phyloP scores from a whole-genome alignment of 495 filamentous ascomycete species.

The Neurospora sp. region DNA sequence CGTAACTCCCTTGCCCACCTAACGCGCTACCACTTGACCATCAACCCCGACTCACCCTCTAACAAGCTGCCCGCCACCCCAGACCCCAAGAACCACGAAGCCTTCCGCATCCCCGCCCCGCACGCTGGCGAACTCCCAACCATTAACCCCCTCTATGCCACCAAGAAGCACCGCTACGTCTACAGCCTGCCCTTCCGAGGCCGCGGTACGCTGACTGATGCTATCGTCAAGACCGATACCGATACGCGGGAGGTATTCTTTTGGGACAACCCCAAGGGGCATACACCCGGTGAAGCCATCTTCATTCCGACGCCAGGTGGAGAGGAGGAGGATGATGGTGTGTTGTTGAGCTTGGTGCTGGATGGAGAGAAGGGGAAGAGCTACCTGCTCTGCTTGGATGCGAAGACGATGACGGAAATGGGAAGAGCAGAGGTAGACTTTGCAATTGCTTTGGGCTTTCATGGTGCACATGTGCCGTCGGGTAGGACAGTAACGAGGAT shows the following conservation, averaged over 20 bases:
- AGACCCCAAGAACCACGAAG: conserved; percentile 5
- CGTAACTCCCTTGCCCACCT: conserved; percentile 26
- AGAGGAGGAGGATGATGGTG: conserved; percentile 57
- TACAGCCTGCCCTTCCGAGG: conserved; percentile 51
- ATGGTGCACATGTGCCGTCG: conserved; percentile 45
- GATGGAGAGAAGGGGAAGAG: conserved; percentile 53
- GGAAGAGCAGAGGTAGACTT: conserved; percentile 55
- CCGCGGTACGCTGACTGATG: conserved; percentile 52
- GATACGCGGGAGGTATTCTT: conserved; percentile 34
- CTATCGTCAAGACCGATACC: conserved; percentile 59
- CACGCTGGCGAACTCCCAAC: conserved; percentile 52
- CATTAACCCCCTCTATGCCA: conserved; percentile 51
- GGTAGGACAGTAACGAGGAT: not conserved
- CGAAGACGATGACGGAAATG: conserved; percentile 52
- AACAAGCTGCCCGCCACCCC: not conserved
- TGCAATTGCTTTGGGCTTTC: conserved; percentile 60
- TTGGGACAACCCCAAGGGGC: conserved; percentile 49
- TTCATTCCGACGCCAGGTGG: conserved; percentile 48
- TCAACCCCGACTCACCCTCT: conserved; percentile 1
- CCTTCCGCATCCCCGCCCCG: conserved; percentile 32
- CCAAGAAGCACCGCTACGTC: conserved; percentile 49
- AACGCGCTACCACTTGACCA: conserved; percentile 38
- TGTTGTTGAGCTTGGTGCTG: conserved; percentile 61
- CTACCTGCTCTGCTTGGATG: conserved; percentile 63
- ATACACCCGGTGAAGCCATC: conserved; percentile 65